Evolutionary conservation across 441 rosid species (phyloP), one percentile per base, ranked within the genome.

Genomic region (Erysimum cheiri): DNA sequence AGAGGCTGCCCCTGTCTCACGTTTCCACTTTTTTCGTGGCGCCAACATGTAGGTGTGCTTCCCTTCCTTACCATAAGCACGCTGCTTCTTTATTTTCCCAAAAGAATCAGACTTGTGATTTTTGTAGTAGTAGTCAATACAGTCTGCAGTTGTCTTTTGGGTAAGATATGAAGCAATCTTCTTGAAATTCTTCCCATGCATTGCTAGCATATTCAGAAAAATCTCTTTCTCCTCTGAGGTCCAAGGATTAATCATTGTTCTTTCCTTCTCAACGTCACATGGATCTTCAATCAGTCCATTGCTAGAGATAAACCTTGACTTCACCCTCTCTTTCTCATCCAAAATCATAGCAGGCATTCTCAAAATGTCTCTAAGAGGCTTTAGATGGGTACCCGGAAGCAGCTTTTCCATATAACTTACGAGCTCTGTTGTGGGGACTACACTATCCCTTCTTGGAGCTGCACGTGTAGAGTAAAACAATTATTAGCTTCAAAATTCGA

Each of bases 281-380:
- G 99, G 98, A 81, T 93, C 98, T 78, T 93, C 98, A 81, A 93
- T 81, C 69, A 96, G 75, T 28, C 96, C 99, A 81, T 93, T 96
- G 66, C 63, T 71, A 56, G 93, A 85, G 74, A 87, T 70, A 78
- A 96, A 96, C 74, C 84, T 83, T 6, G 93, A 90, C 59, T 8
- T 75, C 60, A 31, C 70, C 83, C 80, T 90, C 80, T 96, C 98
- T 54, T 78, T 88, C 69, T 85, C 81, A 77, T 90, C 99, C 88
- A 93, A 80, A 59, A 93, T 81, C 78, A 91, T 68, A 5, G 89
- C 79, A 36, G 99, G 99, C 99, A 96, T 96, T 70, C 80, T 90
- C 81, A 96, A 76, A 70, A 39, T 63, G 68, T 84, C 81, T 84
- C 98, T 87, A 66, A 67, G 72, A 57, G 36, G 78, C 86, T 83